Evolutionary conservation across 257 asterid species (phyloP).

Genomic region (Nicotiana undulata): DNA sequence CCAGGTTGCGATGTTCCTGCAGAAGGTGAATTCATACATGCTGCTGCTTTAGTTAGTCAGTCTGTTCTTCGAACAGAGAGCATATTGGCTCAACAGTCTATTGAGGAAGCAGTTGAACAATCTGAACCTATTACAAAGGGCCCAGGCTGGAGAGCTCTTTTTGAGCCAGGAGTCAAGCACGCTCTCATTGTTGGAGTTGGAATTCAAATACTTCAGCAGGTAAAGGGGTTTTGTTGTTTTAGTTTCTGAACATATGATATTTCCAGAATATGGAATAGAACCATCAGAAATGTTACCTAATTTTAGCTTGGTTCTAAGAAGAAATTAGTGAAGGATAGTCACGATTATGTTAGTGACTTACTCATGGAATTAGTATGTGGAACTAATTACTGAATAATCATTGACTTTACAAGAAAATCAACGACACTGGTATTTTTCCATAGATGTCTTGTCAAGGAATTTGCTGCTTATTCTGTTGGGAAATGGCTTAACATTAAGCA

Average conservation of each 20-base stretch:
- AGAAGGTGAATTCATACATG: conserved; percentile 62
- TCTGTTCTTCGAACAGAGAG: conserved; percentile 65
- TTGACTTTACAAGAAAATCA: neutral
- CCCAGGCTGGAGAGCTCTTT: conserved; percentile 69
- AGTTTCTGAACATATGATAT: neutral
- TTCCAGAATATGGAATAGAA: neutral
- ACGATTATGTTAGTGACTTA: neutral
- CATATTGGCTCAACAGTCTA: conserved; percentile 32
- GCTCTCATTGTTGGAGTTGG: conserved; percentile 90
- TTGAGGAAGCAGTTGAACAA: conserved; percentile 43
- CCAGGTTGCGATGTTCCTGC: conserved; percentile 40
- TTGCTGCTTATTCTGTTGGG: neutral
- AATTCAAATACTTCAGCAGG: conserved; percentile 97
- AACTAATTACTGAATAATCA: neutral
- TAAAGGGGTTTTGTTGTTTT: conserved; percentile 10
- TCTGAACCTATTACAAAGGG: conserved; percentile 33
- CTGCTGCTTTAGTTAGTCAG: conserved; percentile 88
- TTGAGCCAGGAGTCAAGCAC: conserved; percentile 90
- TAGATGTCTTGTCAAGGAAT: neutral
- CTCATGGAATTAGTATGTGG: neutral
- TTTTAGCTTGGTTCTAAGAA: neutral
- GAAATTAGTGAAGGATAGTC: neutral
- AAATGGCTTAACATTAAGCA: neutral
- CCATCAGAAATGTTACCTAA: neutral
- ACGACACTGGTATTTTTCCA: neutral